Evolutionary conservation across 495 filamentous ascomycete genomes (phyloP).

Genomic region (Aspergillus affinis): DNA sequence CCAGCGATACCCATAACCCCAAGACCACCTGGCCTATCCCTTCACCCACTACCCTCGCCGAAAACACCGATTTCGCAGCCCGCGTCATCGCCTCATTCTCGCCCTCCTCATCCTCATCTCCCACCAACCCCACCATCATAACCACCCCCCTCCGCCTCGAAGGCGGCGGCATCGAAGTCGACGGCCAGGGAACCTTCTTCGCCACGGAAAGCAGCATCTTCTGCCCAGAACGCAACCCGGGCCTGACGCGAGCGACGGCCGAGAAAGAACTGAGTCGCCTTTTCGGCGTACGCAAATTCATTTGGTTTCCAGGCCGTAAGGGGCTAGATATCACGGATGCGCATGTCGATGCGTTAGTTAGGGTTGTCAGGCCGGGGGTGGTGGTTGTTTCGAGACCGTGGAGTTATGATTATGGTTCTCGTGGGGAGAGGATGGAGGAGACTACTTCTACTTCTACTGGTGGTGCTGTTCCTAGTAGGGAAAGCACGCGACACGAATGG

Average conservation of each 20-base stretch:
- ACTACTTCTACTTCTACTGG: not conserved
- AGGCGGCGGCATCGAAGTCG: slow-evolving; percentile 36
- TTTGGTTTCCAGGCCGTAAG: slow-evolving; percentile 36
- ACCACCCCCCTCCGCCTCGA: slow-evolving; percentile 26
- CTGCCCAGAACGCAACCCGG: slow-evolving; percentile 29
- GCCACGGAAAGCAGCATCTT: slow-evolving; percentile 37
- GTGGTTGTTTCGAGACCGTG: slow-evolving; percentile 33
- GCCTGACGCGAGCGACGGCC: slow-evolving; percentile 17
- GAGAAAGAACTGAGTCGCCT: slow-evolving; percentile 27
- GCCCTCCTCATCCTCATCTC: no score
- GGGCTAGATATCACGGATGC: slow-evolving; percentile 36
- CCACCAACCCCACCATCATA: slow-evolving; percentile 14
- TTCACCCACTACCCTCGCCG: slow-evolving; percentile 5
- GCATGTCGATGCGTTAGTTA: slow-evolving; percentile 35
- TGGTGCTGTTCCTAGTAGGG: no score
- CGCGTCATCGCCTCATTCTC: slow-evolving; percentile 19
- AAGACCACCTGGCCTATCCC: slow-evolving; percentile 25
- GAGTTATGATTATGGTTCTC: not conserved
- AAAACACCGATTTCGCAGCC: slow-evolving; percentile 31
- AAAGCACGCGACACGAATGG: slow-evolving; percentile 16
- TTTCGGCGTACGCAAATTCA: slow-evolving; percentile 29
- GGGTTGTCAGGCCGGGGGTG: slow-evolving; percentile 33
- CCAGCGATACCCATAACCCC: slow-evolving; percentile 19
- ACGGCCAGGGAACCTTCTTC: slow-evolving; percentile 37
- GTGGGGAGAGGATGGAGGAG: no score